Percentiles rank a stretch among this genome's conserved stretches.
phyloP scores from a whole-genome alignment of 169 alveolate species.

The Cryptosporidium muris region DNA sequence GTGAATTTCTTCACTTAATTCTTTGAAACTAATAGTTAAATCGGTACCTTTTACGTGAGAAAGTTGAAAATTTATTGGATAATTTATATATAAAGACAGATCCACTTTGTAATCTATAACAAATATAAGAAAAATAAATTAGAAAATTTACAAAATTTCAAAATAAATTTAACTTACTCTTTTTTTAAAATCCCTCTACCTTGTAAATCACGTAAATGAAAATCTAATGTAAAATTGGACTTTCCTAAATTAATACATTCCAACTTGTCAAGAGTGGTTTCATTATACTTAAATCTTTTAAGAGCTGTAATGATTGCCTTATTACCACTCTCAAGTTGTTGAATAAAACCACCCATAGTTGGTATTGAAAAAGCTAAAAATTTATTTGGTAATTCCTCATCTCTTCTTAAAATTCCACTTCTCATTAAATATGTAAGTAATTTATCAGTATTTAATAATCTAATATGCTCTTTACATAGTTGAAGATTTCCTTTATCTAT shows the following conservation, averaged over 20 bases:
- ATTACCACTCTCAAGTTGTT: constrained; percentile 60
- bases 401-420: constrained; percentile 39
- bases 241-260: constrained; percentile 24
- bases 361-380: constrained; percentile 41
- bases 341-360: constrained; percentile 45
- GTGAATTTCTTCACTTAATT: too few relatives aligned
- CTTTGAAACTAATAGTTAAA: too few relatives aligned
- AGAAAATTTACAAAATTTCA: background rate
- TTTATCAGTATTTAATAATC: background rate
- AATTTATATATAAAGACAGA: constrained; percentile 24
- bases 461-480: constrained; percentile 1
- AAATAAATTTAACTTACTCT: constrained; percentile 43
- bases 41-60: too few relatives aligned
- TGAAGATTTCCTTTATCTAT: background rate
- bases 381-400: constrained; percentile 7
- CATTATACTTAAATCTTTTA: constrained; percentile 36
- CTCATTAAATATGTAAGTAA: constrained; percentile 1
- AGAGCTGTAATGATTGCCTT: constrained; percentile 1
- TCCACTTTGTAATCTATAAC: constrained; percentile 10
- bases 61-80: background rate
- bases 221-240: constrained; percentile 25
- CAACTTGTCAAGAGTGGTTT: constrained; percentile 18
- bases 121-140: background rate
- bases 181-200: constrained; percentile 52
- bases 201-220: constrained; percentile 35